These are phyloP conservation scores for Aspergillus sp. DNA, from an alignment of 2,329 filamentous ascomycete species.

Conservation along the genomic window DNA sequence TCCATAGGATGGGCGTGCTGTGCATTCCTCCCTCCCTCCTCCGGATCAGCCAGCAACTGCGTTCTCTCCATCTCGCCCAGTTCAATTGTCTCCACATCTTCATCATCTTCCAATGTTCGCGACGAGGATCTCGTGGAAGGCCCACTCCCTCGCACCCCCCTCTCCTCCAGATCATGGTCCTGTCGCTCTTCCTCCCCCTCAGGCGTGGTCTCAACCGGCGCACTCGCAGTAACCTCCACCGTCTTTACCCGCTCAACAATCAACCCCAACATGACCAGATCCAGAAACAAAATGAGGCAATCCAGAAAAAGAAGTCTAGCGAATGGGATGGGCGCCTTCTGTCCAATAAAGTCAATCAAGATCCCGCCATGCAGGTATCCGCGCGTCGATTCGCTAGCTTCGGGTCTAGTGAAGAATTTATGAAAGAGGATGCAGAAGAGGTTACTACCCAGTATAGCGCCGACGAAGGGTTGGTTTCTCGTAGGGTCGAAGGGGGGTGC, in stretches of 20 bases:
- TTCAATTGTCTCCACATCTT: constrained; percentile 39
- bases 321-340: constrained; percentile 59
- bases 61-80: constrained; percentile 39
- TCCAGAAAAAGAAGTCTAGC: constrained; percentile 57
- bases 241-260: constrained; percentile 55
- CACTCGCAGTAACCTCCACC: constrained; percentile 30
- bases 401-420: constrained; percentile 54
- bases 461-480: constrained; percentile 55
- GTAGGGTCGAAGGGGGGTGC: constrained; percentile 55
- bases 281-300: constrained; percentile 55
- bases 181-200: constrained; percentile 37
- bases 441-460: constrained; percentile 57
- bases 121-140: constrained; percentile 41
- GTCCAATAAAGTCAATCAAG: constrained; percentile 66
- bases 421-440: constrained; percentile 60
- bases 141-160: constrained; percentile 49
- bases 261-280: constrained; percentile 60
- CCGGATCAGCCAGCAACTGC: constrained; percentile 38
- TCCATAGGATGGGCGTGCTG: constrained; percentile 42
- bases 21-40: constrained; percentile 22
- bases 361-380: constrained; percentile 64
- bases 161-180: constrained; percentile 62
- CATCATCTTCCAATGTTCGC: not conserved
- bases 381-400: constrained; percentile 53
- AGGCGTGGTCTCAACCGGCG: constrained; percentile 15